Evolutionary conservation across 257 asterid genomes (phyloP), one percentile per base, ranked within the genome.

Genomic region (Fraxinus cuspidata): DNA sequence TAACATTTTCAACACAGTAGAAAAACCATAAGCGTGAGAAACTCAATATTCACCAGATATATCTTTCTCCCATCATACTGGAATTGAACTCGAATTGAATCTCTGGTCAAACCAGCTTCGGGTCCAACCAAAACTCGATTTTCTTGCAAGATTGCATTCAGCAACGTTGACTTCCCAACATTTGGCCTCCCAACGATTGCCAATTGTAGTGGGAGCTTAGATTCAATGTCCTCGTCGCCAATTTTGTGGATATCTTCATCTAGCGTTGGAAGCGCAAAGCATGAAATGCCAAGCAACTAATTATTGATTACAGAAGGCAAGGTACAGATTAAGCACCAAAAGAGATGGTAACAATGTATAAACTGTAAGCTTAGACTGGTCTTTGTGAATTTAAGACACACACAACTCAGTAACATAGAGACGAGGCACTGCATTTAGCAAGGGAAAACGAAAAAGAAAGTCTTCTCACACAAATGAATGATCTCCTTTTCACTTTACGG

Each of bases 121-220:
- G 98, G 99, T 44, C 97, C 99, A 75, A 95, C 98, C 89, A 95
- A 82, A 78, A 93, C 98, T 53, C 99, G 97, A 63, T 95, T 91
- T 85, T 94, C 97, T 87, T 90, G 97, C 83, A 95, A 86, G 81
- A 95, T 79, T 47, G 99, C 89, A 87, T 95, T 95, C 68, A 95
- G 83, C 85, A 92, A 84, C n/a, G 99, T 95, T 35, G 99, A 95
- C 84, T 95, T 95, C 69, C 99, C 99, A 53, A 95, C 99, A 87
- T 95, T 95, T 70, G 99, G 99, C 56, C 87, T 90, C 83, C 99
- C 99, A 12, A 95, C 99, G 79, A 95, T 95, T 70, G 99, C 99
- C 90, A 95, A 77, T 84, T 95, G 99, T 86, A 95, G 80, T 76
- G 97, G 97, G 82, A 88, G 89, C 88, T 87, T 95, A 67, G 94